A percentile compares a stretch with the other conserved stretches of the same genome.
These are phyloP conservation scores for Hygrocybe coccinea DNA, from an alignment of 768 basidiomycete species.

Conservation along the genomic window DNA sequence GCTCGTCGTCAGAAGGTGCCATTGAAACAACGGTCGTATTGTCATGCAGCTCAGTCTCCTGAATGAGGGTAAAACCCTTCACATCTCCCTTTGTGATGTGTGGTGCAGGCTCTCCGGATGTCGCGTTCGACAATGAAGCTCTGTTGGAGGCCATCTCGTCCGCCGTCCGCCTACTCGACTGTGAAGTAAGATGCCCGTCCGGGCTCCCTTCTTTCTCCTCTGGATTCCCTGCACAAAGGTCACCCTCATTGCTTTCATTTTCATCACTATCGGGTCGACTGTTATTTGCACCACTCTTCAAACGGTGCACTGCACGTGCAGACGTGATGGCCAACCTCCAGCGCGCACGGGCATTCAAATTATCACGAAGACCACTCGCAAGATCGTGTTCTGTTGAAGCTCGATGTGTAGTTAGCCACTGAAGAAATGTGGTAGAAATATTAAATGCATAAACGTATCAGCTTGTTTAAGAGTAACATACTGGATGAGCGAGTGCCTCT, in stretches of 20 bases:
- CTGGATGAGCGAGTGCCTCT: slow-evolving; percentile 64
- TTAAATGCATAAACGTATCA: too few relatives aligned
- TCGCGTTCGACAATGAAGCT: too few relatives aligned
- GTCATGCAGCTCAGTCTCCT: background rate
- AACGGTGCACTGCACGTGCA: slow-evolving; percentile 40
- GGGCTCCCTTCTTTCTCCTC: background rate
- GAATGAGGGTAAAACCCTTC: too few relatives aligned
- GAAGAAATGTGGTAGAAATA: background rate
- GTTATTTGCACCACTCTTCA: slow-evolving; percentile 33
- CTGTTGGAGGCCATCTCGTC: too few relatives aligned
- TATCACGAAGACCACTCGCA: slow-evolving; percentile 63
- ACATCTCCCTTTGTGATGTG: too few relatives aligned
- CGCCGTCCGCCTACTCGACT: background rate
- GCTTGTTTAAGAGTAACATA: slow-evolving; percentile 36
- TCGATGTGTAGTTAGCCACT: slow-evolving; percentile 72
- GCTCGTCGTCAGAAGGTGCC: background rate
- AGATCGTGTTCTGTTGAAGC: slow-evolving; percentile 74
- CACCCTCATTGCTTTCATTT: slow-evolving; percentile 24
- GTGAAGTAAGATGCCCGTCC: background rate
- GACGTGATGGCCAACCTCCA: slow-evolving; percentile 70
- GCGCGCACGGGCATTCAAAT: slow-evolving; percentile 70
- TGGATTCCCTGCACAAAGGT: background rate
- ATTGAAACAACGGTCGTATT: background rate
- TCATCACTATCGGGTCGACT: slow-evolving; percentile 30
- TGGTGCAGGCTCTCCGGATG: too few relatives aligned